A percentile compares a stretch with the other conserved stretches of the same genome.
Evolutionary conservation across 31 red algal genomes (phyloP).

Genomic region (Endocladia muricata): DNA sequence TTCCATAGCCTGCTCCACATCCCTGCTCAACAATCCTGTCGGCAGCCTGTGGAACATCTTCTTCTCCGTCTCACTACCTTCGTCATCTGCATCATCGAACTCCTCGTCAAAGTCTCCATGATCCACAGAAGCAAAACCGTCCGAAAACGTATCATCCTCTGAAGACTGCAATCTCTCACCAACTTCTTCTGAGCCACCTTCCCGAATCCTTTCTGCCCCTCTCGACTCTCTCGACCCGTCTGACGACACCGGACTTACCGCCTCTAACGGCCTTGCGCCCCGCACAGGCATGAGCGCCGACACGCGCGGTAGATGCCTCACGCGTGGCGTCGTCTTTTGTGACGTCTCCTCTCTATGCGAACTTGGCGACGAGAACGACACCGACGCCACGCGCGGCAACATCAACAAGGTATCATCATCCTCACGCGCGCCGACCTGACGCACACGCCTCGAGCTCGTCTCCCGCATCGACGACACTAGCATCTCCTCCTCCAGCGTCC

Average conservation of each 20-base stretch:
- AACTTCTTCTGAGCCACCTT: background rate
- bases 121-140: background rate
- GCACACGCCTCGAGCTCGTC: conserved; percentile 6
- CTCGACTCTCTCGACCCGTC: too few species aligned
- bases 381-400: conserved; percentile 28
- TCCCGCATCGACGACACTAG: conserved; percentile 29
- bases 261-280: conserved; percentile 8
- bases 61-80: background rate
- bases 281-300: conserved; percentile 37
- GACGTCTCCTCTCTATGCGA: background rate
- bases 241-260: conserved; percentile 24
- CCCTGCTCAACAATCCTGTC: conserved; percentile 25
- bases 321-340: background rate
- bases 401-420: conserved; percentile 53
- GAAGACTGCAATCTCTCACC: background rate
- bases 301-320: conserved; percentile 27
- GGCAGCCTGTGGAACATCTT: conserved; percentile 6
- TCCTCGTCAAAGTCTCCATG: background rate
- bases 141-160: background rate
- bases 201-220: too few species aligned
- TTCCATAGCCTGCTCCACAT: conserved; percentile 57
- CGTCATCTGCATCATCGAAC: background rate
- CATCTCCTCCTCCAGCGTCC: conserved; percentile 9
- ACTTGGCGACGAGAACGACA: conserved; percentile 26
- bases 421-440: conserved; percentile 38